phyloP scores from a whole-genome alignment of 2,329 filamentous ascomycete genomes.

The Dactylonectria macrodidyma region DNA sequence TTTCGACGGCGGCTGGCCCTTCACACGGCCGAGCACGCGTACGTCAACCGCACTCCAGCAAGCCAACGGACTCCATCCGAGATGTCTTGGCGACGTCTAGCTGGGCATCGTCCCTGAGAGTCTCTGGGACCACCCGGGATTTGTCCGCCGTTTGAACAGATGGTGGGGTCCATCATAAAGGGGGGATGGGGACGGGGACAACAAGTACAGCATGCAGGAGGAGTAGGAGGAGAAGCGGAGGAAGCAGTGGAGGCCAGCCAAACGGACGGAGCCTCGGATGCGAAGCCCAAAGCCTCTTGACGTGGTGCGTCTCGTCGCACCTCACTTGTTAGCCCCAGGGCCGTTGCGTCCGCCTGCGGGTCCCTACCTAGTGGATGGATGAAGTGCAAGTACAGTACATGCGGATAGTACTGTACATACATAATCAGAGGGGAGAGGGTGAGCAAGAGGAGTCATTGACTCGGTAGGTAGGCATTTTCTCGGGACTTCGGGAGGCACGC shows the following conservation, averaged over 20 bases:
- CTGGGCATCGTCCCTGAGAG: slow-evolving; percentile 12
- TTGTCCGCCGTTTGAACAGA: slow-evolving; percentile 6
- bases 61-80: slow-evolving; percentile 1
- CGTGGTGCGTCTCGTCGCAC: slow-evolving; percentile 6
- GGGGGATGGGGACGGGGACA: neutral
- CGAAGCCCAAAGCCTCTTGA: neutral
- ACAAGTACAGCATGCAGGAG: too few relatives aligned
- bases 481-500: neutral
- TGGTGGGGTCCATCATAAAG: neutral
- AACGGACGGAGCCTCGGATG: neutral
- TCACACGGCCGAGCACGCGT: slow-evolving; percentile 5
- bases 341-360: neutral
- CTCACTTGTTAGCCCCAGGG: neutral
- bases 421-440: too few relatives aligned
- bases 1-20: neutral
- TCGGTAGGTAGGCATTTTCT: neutral
- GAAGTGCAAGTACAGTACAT: neutral
- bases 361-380: neutral
- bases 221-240: neutral
- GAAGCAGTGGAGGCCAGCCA: neutral
- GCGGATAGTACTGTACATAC: too few relatives aligned
- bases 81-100: slow-evolving; percentile 32
- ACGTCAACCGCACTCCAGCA: slow-evolving; percentile 10
- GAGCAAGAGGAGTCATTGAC: neutral
- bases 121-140: neutral